phyloP scores from a whole-genome alignment of 768 basidiomycete species.

The Pseudohyphozyma bogoriensis region DNA sequence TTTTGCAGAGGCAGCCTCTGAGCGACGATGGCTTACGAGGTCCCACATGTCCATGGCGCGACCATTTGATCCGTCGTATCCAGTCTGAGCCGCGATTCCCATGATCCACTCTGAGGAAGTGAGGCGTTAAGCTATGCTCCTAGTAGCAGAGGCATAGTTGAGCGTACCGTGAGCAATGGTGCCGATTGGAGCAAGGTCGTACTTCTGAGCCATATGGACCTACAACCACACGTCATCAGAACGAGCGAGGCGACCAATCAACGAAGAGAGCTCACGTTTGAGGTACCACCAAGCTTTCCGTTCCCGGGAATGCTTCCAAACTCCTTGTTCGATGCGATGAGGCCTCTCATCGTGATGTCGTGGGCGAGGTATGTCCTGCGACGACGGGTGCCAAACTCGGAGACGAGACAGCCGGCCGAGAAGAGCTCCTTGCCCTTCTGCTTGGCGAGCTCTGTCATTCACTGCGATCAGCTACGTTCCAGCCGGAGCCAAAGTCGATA shows the following conservation, averaged over 20 bases:
- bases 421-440: slow-evolving; percentile 59
- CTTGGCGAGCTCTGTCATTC: slow-evolving; percentile 56
- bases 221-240: slow-evolving; percentile 41
- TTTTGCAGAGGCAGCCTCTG: no score
- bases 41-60: slow-evolving; percentile 81
- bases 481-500: no score
- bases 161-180: slow-evolving; percentile 40
- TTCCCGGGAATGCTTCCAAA: slow-evolving; percentile 31
- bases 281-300: slow-evolving; percentile 68
- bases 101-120: slow-evolving; percentile 39
- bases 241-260: no score
- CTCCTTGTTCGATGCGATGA: slow-evolving; percentile 56
- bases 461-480: background rate
- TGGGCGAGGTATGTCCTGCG: slow-evolving; percentile 65
- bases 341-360: slow-evolving; percentile 59
- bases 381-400: slow-evolving; percentile 79
- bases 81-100: slow-evolving; percentile 53
- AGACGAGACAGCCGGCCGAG: slow-evolving; percentile 56
- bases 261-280: slow-evolving; percentile 56
- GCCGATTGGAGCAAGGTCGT: slow-evolving; percentile 29
- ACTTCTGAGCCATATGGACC: slow-evolving; percentile 64
- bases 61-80: slow-evolving; percentile 67
- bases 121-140: no score
- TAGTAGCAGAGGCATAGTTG: no score
- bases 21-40: slow-evolving; percentile 42